A percentile compares a stretch with the other conserved stretches of the same genome.
Evolutionary conservation across 805 yeast species (phyloP).

Genomic region (Starmera pachycereana): DNA sequence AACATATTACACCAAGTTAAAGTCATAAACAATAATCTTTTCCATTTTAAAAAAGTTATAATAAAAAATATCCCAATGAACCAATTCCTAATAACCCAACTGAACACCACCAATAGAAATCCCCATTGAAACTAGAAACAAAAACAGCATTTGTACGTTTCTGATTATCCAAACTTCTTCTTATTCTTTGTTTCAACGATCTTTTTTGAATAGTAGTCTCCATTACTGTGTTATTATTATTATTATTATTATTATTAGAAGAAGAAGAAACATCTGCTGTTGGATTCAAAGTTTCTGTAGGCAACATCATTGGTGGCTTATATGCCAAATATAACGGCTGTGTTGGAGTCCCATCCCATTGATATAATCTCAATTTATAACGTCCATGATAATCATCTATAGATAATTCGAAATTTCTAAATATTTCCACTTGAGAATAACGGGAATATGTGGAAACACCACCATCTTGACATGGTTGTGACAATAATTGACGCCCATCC

Average conservation of each 20-base stretch:
- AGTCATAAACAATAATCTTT: too few relatives aligned
- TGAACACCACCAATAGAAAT: slow-evolving; percentile 47
- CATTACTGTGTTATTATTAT: slow-evolving; percentile 25
- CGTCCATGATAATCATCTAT: slow-evolving; percentile 81
- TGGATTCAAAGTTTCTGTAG: slow-evolving; percentile 86
- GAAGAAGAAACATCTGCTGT: slow-evolving; percentile 28
- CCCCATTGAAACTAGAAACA: slow-evolving; percentile 27
- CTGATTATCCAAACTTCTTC: slow-evolving; percentile 71
- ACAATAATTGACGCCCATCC: slow-evolving; percentile 86
- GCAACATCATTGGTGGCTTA: slow-evolving; percentile 93
- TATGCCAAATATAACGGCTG: slow-evolving; percentile 90
- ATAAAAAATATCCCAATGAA: slow-evolving; percentile 20
- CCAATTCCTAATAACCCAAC: slow-evolving; percentile 32
- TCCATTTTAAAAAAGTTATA: slow-evolving; percentile 1
- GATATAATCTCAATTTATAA: slow-evolving; percentile 60
- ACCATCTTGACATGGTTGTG: slow-evolving; percentile 72
- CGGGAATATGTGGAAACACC: slow-evolving; percentile 58
- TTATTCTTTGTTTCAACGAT: slow-evolving; percentile 35
- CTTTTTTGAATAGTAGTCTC: slow-evolving; percentile 23
- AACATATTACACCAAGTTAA: too few relatives aligned
- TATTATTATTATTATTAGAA: too few relatives aligned
- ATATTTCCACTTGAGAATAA: slow-evolving; percentile 58
- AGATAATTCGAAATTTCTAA: slow-evolving; percentile 44
- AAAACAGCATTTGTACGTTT: slow-evolving; percentile 65
- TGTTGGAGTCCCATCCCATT: slow-evolving; percentile 68